A percentile compares a stretch with the other conserved stretches of the same genome.
phyloP scores from a whole-genome alignment of 1,139 yeast species.

The Saccharomyces hybrid region DNA sequence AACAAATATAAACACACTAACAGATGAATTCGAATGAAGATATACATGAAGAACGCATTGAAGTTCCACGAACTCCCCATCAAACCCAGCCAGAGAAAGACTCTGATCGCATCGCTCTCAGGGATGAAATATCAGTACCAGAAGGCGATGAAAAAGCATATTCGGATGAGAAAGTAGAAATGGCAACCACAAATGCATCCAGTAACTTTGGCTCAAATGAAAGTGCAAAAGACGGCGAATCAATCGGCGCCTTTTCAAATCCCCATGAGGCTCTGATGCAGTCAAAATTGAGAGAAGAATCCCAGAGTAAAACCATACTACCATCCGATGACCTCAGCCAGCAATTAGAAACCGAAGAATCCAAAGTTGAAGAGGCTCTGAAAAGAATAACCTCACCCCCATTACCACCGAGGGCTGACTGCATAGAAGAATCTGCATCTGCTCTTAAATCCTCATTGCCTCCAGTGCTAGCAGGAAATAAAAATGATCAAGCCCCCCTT shows the following conservation, averaged over 20 bases:
- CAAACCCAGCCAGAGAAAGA: not conserved
- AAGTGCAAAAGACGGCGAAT: not conserved
- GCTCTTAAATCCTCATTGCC: constrained; percentile 3
- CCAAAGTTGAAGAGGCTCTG: constrained; percentile 5
- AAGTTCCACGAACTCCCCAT: not conserved
- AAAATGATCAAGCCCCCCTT: constrained; percentile 4
- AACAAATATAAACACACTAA: too few relatives aligned
- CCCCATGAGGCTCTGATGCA: not conserved
- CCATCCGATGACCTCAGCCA: not conserved
- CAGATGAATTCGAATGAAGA: not conserved
- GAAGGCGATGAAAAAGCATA: not conserved
- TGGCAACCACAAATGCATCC: not conserved
- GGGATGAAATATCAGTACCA: not conserved
- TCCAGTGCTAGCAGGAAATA: constrained; percentile 8
- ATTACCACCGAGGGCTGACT: constrained; percentile 9
- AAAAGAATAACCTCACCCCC: constrained; percentile 8
- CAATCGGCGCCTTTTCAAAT: not conserved
- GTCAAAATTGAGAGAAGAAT: not conserved
- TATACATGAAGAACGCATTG: not conserved
- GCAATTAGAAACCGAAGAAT: constrained; percentile 2
- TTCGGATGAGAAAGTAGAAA: not conserved
- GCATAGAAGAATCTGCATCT: not conserved
- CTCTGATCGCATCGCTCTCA: not conserved
- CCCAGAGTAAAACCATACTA: constrained; percentile 56
- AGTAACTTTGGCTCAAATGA: not conserved